Base-by-base conservation (phyloP, 345 rosid genomes). In the Streptanthus diversifolius region DNA sequence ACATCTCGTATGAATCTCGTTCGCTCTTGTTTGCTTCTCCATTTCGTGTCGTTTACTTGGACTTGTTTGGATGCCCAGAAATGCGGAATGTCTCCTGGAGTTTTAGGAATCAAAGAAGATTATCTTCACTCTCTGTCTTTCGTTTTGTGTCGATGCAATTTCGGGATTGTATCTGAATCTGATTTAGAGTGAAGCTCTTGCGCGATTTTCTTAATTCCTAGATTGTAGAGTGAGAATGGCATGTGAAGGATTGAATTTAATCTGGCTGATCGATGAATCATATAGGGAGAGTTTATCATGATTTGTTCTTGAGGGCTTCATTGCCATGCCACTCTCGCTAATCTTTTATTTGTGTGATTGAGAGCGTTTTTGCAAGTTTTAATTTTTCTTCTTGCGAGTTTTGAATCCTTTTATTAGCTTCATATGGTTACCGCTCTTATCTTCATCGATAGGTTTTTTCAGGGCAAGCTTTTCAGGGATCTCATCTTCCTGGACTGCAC, bases 391-490 rank as follows among this genome's bases (percentile, higher is more conserved):
- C 10, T 27, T 39, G 24, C 39, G 22, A 52, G 13, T 2, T 6
- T 2, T 39, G 7, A 7, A 17, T 51, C 8, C 24, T 12, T 72
- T 25, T 7, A 8, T 61, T 37, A 72, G 68, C 53, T 61, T 64
- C 1, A 12, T 32, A 35, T 62, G 37, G 8, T 47, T 18, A 6
- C 35, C 18, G n/a, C 7, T 51, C 41, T 48, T 13, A 33, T 40
- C 58, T 39, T 35, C 40, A 45, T 51, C 3, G 30, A 21, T 76
- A 86, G 93, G 93, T 81, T 79, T 74, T 86, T 17, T 80, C 92
- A 5, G 83, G 89, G 60, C 84, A 83, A 65, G 84, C 71, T 5
- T 73, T 88, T 65, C 88, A 68, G 73, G 86, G 84, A 18, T 86
- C 83, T 30, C 80, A 80, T 37, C 63, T 80, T 27, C 77, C 82